phyloP scores from a whole-genome alignment of 805 yeast genomes.

The Metschnikowia peoriensis region DNA sequence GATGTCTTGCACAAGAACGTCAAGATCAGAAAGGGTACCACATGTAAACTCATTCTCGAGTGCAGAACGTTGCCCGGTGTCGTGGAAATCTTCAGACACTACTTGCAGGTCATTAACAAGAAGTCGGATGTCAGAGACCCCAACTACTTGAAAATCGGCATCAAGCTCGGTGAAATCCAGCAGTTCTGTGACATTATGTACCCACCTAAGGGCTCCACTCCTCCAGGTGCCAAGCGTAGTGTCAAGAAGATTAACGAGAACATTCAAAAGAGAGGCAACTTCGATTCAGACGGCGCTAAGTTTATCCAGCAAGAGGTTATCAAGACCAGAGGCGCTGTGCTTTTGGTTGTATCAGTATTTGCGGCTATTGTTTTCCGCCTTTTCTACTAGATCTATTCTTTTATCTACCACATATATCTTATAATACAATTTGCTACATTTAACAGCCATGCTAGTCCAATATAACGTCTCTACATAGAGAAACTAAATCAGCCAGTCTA shows the following conservation, averaged over 20 bases:
- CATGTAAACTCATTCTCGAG: conserved; percentile 70
- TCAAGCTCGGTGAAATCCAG: conserved; percentile 83
- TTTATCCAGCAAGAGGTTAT: conserved; percentile 21
- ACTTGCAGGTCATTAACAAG: conserved; percentile 72
- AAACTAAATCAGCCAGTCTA: no score
- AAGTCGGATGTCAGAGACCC: conserved; percentile 81
- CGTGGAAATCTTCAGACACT: conserved; percentile 70
- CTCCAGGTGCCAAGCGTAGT: conserved; percentile 45
- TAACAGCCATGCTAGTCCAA: no score
- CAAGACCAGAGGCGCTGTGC: conserved; percentile 12
- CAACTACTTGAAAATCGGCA: conserved; percentile 77
- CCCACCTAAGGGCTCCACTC: conserved; percentile 51
- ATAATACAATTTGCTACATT: no score
- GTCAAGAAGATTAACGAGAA: conserved; percentile 38
- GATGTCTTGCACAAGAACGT: conserved; percentile 66
- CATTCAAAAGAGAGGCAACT: conserved; percentile 35
- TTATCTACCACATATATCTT: no score
- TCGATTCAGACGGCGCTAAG: conserved; percentile 34
- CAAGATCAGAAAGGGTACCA: conserved; percentile 87
- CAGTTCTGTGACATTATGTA: conserved; percentile 79
- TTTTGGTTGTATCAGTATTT: conserved; percentile 6
- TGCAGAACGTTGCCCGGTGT: conserved; percentile 76
- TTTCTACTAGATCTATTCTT: background rate
- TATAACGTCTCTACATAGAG: no score
- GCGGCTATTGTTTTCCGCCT: conserved; percentile 10